These are phyloP conservation scores for Trichosporon ovoides DNA, from an alignment of 1,284 basidiomycete species.

Conservation along the genomic window DNA sequence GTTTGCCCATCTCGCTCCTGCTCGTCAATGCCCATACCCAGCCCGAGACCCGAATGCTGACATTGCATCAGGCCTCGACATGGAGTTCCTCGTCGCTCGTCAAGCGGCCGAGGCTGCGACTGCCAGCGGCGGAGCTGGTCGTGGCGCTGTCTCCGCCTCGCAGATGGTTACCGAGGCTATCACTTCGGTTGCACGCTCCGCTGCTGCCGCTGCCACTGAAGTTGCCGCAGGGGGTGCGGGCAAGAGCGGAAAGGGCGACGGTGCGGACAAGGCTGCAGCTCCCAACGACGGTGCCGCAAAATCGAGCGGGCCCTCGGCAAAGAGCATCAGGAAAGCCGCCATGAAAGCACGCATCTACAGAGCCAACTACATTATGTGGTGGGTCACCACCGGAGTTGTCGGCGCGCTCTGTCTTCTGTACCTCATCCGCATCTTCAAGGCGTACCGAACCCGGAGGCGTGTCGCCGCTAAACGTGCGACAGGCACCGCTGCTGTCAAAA, in stretches of 20 bases:
- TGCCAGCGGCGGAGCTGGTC: background rate
- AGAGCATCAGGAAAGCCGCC: constrained; percentile 2
- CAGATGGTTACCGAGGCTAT: background rate
- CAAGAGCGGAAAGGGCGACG: background rate
- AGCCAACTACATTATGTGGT: constrained; percentile 12
- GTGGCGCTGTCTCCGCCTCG: background rate
- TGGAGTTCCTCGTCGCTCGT: constrained; percentile 4
- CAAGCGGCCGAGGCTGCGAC: constrained; percentile 2
- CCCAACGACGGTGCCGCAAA: background rate
- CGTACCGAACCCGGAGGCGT: constrained; percentile 11
- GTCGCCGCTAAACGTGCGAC: constrained; percentile 1
- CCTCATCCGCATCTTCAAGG: constrained; percentile 1
- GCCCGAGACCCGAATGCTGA: background rate
- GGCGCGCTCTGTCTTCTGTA: constrained; percentile 6
- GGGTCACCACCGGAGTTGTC: constrained; percentile 14
- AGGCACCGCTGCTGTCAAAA: background rate
- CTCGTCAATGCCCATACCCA: background rate
- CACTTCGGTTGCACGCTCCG: background rate
- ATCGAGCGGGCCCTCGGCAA: background rate
- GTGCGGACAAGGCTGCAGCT: background rate
- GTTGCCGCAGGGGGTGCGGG: background rate
- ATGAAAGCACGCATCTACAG: constrained; percentile 4
- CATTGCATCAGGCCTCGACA: background rate
- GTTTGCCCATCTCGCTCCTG: background rate
- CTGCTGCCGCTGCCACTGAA: background rate